Evolutionary conservation across 441 rosid genomes (phyloP).

Genomic region (Raphanus hybrid): DNA sequence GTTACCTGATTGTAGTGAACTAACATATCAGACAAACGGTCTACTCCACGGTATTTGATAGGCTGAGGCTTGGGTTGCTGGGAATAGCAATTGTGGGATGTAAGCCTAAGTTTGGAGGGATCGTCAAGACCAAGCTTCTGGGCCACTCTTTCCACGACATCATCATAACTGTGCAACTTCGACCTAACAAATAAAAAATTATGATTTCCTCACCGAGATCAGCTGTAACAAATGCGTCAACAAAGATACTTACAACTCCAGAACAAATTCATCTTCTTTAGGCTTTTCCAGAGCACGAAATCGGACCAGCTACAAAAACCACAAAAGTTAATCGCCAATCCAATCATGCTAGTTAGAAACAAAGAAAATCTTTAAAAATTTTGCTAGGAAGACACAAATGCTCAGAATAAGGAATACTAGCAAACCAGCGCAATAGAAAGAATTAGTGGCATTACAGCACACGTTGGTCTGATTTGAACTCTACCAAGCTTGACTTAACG

Average conservation of each 20-base stretch:
- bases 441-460: too few species aligned
- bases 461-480: not conserved
- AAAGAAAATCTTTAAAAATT: too few species aligned
- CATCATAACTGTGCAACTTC: slow-evolving; percentile 74
- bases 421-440: too few species aligned
- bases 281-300: slow-evolving; percentile 77
- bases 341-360: too few species aligned
- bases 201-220: slow-evolving; percentile 11
- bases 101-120: slow-evolving; percentile 77
- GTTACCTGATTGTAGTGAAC: slow-evolving; percentile 78
- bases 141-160: slow-evolving; percentile 76
- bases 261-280: slow-evolving; percentile 72
- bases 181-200: slow-evolving; percentile 49
- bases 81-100: slow-evolving; percentile 79
- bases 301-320: slow-evolving; percentile 58
- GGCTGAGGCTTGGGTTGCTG: slow-evolving; percentile 87
- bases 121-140: slow-evolving; percentile 63
- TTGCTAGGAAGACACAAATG: too few species aligned
- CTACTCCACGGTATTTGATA: slow-evolving; percentile 70
- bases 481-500: slow-evolving; percentile 26
- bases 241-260: slow-evolving; percentile 67
- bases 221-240: slow-evolving; percentile 22
- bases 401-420: too few species aligned
- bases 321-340: slow-evolving; percentile 1
- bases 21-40: slow-evolving; percentile 72